Conservation (phyloP, 768 basidiomycete genomes). For the Lyophyllum atratum region DNA sequence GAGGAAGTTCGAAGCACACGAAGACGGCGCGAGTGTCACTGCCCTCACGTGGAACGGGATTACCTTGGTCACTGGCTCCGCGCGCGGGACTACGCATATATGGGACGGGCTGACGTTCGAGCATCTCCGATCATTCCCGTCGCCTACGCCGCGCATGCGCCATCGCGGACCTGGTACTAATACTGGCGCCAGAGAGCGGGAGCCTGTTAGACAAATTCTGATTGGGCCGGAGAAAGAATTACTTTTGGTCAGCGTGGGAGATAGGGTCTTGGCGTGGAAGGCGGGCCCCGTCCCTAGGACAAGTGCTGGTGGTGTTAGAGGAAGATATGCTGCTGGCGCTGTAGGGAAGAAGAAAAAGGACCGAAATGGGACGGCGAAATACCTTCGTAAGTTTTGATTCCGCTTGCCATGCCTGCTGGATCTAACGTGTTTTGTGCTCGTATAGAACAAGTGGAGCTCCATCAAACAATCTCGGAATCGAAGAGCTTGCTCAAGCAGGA, state of each 20-base stretch:
- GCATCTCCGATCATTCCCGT: slow-evolving; percentile 54
- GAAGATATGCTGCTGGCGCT: slow-evolving; percentile 26
- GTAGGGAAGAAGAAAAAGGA: slow-evolving; percentile 36
- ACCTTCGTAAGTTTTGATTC: slow-evolving; percentile 40
- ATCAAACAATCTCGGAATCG: slow-evolving; percentile 64
- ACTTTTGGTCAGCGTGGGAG: slow-evolving; percentile 61
- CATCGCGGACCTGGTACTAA: slow-evolving; percentile 12
- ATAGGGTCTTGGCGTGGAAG: slow-evolving; percentile 68
- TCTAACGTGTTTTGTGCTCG: slow-evolving; percentile 1
- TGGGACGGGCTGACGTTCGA: slow-evolving; percentile 71
- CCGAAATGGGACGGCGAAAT: slow-evolving; percentile 37
- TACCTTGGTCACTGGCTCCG: slow-evolving; percentile 68
- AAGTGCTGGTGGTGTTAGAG: slow-evolving; percentile 34
- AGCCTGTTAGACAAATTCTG: slow-evolving; percentile 57
- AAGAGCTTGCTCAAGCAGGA: slow-evolving; percentile 54
- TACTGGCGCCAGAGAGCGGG: slow-evolving; percentile 34
- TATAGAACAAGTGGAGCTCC: slow-evolving; percentile 65
- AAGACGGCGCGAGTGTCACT: slow-evolving; percentile 60
- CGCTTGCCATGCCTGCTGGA: slow-evolving; percentile 2
- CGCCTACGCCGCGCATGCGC: slow-evolving; percentile 40
- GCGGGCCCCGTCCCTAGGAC: slow-evolving; percentile 45
- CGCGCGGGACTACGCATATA: slow-evolving; percentile 55
- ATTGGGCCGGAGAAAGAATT: slow-evolving; percentile 54
- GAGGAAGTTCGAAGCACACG: slow-evolving; percentile 62
- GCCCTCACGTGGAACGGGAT: slow-evolving; percentile 61